Base-by-base conservation (phyloP, 1,284 basidiomycete species). In the Tilletia horrida region DNA sequence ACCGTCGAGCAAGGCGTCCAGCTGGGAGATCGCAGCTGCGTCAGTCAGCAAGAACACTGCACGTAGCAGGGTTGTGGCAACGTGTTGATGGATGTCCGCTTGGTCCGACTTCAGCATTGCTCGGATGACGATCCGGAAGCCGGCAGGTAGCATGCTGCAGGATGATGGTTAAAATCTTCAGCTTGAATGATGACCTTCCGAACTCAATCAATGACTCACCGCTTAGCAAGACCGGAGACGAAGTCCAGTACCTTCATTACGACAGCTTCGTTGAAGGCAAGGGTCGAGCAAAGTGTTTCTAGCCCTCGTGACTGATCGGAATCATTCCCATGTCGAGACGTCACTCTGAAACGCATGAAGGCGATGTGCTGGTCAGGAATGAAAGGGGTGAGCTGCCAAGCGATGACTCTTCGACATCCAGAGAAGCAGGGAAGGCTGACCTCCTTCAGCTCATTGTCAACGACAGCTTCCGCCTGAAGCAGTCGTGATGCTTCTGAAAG, bases 331-430 rank as follows among this genome's bases (percentile, higher is more conserved):
- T 21, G 55, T 31, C 55, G 55, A 16, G 55, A 9, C 3, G 55
- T 59, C 29, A 59, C 31, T 40, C 31, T 29, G 55, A 59, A 59
- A 8, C 55, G 55, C 55, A 59, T 59, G 55, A 59, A n/a, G 6
- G 55, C 55, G 31, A 59, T 59, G 55, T 59, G 14, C 55, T 59
- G 29, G 4, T 9, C 6, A 35, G 35, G 27, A 16, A 57, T 4
- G 55, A 29, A 29, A 13, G 35, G 14, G 11, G 29, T 59, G 27
- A 59, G 55, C 55, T 16, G n/a, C n/a, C n/a, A 8, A n/a, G n/a
- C n/a, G n/a, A n/a, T n/a, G n/a, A n/a, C n/a, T n/a, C n/a, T n/a
- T n/a, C n/a, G n/a, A n/a, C n/a, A n/a, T n/a, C n/a, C n/a, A n/a
- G n/a, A n/a, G n/a, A n/a, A n/a, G n/a, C 50, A 7, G 23, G 23